Conservation (phyloP, 257 asterid species). For the Lavandula angustifolia region DNA sequence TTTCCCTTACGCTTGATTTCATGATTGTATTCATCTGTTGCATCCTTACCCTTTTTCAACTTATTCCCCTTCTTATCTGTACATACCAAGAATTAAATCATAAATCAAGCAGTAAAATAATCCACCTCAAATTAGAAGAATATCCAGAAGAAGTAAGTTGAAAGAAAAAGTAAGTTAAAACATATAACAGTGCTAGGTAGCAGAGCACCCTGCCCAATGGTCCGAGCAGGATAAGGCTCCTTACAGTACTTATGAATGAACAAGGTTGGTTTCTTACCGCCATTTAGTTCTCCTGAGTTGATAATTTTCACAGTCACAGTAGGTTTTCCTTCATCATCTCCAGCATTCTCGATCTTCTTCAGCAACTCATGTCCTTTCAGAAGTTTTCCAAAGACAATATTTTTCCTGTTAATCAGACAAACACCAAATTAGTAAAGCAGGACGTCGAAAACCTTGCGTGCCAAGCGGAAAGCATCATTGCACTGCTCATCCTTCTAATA, state of each 20-base stretch:
- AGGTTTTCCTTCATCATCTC: slow-evolving; percentile 84
- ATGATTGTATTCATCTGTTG: slow-evolving; percentile 43
- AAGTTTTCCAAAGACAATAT: slow-evolving; percentile 86
- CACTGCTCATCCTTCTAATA: neutral
- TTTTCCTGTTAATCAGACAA: slow-evolving; percentile 60
- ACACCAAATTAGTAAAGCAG: slow-evolving; percentile 26
- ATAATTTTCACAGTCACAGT: slow-evolving; percentile 87
- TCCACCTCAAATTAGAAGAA: slow-evolving; percentile 7
- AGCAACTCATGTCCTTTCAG: slow-evolving; percentile 76
- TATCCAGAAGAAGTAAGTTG: slow-evolving; percentile 5
- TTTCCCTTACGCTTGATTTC: slow-evolving; percentile 61
- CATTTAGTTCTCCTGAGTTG: slow-evolving; percentile 79
- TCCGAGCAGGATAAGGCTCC: neutral
- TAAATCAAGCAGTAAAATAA: neutral
- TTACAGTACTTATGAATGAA: neutral
- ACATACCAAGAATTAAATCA: slow-evolving; percentile 26
- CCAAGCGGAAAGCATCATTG: slow-evolving; percentile 13
- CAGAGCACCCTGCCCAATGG: slow-evolving; percentile 16
- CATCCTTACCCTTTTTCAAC: slow-evolving; percentile 45
- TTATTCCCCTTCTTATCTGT: slow-evolving; percentile 51
- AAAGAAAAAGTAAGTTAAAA: neutral
- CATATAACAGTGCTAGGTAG: neutral
- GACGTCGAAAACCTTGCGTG: neutral
- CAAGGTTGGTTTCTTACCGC: slow-evolving; percentile 51
- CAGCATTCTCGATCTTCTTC: slow-evolving; percentile 87